Evolutionary conservation across 2,329 filamentous ascomycete species (phyloP).

Genomic region (Coniochaeta sp.): DNA sequence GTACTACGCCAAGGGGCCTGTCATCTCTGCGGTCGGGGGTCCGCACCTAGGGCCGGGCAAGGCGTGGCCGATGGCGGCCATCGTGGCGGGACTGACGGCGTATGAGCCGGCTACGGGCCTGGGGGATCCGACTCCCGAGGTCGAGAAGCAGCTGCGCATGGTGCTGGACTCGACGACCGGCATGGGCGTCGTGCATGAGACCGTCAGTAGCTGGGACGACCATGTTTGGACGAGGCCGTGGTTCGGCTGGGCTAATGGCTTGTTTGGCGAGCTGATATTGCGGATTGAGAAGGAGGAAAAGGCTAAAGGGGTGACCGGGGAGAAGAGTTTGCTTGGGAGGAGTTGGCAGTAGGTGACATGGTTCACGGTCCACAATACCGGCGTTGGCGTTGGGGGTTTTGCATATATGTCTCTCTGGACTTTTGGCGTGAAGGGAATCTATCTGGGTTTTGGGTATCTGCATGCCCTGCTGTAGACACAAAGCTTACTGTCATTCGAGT

Average conservation of each 20-base stretch:
- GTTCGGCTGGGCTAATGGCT: conserved; percentile 36
- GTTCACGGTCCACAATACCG: not conserved
- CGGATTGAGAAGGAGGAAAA: conserved; percentile 21
- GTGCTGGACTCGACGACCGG: conserved; percentile 31
- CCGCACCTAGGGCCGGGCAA: conserved; percentile 53
- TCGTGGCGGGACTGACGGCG: conserved; percentile 43
- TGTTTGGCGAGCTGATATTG: conserved; percentile 33
- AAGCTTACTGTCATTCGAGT: not conserved
- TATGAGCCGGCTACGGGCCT: conserved; percentile 18
- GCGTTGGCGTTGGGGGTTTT: not conserved
- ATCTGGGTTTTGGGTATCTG: not conserved
- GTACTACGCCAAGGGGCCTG: conserved; percentile 62
- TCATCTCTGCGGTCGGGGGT: conserved; percentile 66
- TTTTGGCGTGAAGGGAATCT: not conserved
- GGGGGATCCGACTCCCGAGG: conserved; percentile 17
- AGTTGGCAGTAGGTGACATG: conserved; percentile 19
- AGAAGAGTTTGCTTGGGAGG: conserved; percentile 17
- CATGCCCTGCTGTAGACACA: not conserved
- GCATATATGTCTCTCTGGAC: not conserved
- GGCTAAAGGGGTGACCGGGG: conserved; percentile 7
- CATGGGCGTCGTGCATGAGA: conserved; percentile 40
- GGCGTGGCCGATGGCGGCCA: conserved; percentile 50
- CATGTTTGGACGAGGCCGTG: conserved; percentile 34
- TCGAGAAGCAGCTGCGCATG: conserved; percentile 24
- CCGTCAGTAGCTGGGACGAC: conserved; percentile 32